Evolutionary conservation across 83 land plant species (phyloP).

Genomic region (Diphasiastrum complanatum): DNA sequence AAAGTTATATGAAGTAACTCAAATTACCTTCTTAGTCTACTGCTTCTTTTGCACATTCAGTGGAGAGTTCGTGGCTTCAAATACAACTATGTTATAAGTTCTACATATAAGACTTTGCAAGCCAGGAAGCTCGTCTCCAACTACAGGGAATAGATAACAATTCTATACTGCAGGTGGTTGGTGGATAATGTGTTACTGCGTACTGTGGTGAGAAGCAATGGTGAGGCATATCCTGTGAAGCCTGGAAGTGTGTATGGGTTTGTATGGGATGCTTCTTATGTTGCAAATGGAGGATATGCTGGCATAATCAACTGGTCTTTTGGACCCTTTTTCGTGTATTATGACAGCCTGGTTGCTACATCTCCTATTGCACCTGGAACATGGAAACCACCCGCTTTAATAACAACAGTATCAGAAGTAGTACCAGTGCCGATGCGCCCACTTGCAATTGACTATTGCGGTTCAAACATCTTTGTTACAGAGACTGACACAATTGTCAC

Average conservation of each 20-base stretch:
- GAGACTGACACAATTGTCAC: slow-evolving; percentile 1
- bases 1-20: too few species aligned
- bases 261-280: slow-evolving; percentile 27
- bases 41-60: too few species aligned
- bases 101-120: background rate
- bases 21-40: too few species aligned
- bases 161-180: slow-evolving; percentile 25
- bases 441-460: slow-evolving; percentile 29
- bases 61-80: too few species aligned
- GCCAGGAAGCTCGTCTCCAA: too few species aligned
- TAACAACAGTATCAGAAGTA: background rate
- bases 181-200: slow-evolving; percentile 23
- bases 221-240: slow-evolving; percentile 14
- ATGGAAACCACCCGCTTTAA: slow-evolving; percentile 25
- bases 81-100: background rate
- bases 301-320: slow-evolving; percentile 25
- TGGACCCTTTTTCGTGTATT: slow-evolving; percentile 22
- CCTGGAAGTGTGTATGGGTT: slow-evolving; percentile 19
- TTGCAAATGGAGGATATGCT: slow-evolving; percentile 22
- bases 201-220: slow-evolving; percentile 12
- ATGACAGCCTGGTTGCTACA: slow-evolving; percentile 3
- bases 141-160: too few species aligned
- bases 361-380: slow-evolving; percentile 18
- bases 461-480: slow-evolving; percentile 12
- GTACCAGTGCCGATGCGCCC: slow-evolving; percentile 15